These are phyloP conservation scores for Blastobotrys niveus DNA, from an alignment of 1,139 yeast genomes.

Conservation along the genomic window DNA sequence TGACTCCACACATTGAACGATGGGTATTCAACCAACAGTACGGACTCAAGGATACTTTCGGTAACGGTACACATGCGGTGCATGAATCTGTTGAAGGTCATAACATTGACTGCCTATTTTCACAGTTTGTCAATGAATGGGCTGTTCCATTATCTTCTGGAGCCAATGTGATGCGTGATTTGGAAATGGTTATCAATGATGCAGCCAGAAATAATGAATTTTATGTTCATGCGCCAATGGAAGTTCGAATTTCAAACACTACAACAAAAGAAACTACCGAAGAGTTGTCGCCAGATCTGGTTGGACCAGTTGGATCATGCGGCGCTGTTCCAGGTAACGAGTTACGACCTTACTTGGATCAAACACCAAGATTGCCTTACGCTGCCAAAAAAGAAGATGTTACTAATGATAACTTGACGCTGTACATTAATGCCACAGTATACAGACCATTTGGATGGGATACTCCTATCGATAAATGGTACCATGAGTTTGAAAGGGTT, in stretches of 20 bases:
- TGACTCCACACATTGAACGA: conserved; percentile 78
- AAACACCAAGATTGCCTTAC: conserved; percentile 62
- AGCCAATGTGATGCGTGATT: conserved; percentile 57
- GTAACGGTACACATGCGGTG: conserved; percentile 62
- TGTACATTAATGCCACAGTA: conserved; percentile 90
- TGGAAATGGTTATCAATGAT: conserved; percentile 53
- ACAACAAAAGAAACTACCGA: conserved; percentile 40
- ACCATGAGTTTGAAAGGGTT: conserved; percentile 69
- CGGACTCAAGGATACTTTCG: conserved; percentile 65
- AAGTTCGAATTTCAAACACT: conserved; percentile 87
- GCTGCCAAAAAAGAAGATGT: conserved; percentile 27
- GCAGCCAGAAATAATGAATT: conserved; percentile 60
- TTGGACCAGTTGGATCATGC: conserved; percentile 18
- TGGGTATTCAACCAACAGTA: conserved; percentile 80
- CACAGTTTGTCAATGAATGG: conserved; percentile 97
- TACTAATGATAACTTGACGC: conserved; percentile 71
- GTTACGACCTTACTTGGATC: conserved; percentile 73
- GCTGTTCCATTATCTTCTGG: conserved; percentile 81
- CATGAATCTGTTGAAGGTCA: conserved; percentile 73
- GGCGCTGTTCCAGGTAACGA: conserved; percentile 86
- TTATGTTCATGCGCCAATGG: conserved; percentile 92
- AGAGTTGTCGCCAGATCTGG: conserved; percentile 13
- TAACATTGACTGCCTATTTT: conserved; percentile 91
- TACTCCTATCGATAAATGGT: conserved; percentile 78
- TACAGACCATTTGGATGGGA: conserved; percentile 82